Percentiles rank a stretch among this genome's conserved stretches.
These are phyloP conservation scores for Oligophagozyma castellii DNA, from an alignment of 1,139 yeast genomes.

Conservation along the genomic window DNA sequence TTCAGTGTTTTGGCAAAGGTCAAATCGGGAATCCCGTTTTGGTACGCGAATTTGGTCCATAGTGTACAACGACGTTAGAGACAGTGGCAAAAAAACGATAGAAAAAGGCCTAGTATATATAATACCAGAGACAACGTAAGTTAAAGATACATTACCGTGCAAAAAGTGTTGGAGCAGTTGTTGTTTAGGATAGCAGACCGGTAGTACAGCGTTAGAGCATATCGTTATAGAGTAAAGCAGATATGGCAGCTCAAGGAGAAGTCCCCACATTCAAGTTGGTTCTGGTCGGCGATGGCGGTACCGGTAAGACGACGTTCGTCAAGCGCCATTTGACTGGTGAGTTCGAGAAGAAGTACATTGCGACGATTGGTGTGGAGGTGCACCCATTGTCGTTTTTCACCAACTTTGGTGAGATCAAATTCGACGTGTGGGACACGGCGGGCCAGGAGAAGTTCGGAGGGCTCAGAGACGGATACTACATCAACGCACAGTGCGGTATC, in stretches of 20 bases:
- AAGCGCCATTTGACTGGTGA: constrained; percentile 99
- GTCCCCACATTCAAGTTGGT: constrained; percentile 97
- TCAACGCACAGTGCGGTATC: constrained; percentile 99
- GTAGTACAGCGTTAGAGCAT: too few relatives aligned
- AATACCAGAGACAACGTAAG: too few relatives aligned
- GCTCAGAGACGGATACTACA: constrained; percentile 97
- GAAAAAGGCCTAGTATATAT: too few relatives aligned
- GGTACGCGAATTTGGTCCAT: too few relatives aligned
- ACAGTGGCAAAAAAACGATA: too few relatives aligned
- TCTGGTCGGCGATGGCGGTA: constrained; percentile 99
- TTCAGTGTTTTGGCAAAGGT: too few relatives aligned
- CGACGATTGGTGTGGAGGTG: constrained; percentile 98
- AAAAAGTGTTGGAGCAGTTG: too few relatives aligned
- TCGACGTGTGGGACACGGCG: constrained; percentile 99
- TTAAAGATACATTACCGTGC: too few relatives aligned
- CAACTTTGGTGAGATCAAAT: constrained; percentile 96
- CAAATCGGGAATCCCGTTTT: too few relatives aligned
- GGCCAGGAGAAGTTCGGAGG: constrained; percentile 99
- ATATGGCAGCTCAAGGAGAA: constrained; percentile 26
- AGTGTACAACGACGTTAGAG: too few relatives aligned
- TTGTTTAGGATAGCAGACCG: too few relatives aligned
- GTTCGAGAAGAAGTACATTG: constrained; percentile 97
- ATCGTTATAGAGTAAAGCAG: too few relatives aligned
- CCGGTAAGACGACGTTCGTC: constrained; percentile 99
- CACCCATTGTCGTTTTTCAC: constrained; percentile 98